Base-by-base conservation (phyloP, 129 eudicot species). In the Mikania micrantha region DNA sequence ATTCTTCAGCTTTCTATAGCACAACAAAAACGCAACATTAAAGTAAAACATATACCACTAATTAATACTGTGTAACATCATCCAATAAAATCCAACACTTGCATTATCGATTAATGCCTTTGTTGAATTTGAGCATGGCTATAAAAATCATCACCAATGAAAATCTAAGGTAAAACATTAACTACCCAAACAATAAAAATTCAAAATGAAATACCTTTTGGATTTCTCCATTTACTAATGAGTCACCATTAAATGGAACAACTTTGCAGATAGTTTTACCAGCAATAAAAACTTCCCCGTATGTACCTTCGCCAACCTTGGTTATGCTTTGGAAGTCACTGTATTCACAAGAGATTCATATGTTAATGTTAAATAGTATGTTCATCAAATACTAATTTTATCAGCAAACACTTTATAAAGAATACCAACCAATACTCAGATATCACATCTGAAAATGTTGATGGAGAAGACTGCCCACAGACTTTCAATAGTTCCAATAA, bases 241-340 rank as follows among this genome's bases (percentile, higher is more conserved):
- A 77, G 67, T 94, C 90, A 60, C 97, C 99, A 71, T 85, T 83
- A 78, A 89, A 82, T 21, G 97, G 99, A n/a, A 94, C 99, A 72
- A 94, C 73, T 79, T 93, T 93, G 80, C 96, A 93, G 56, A 89
- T 96, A 42, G 79, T 66, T 58, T 47, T 61, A 42, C 96, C 96
- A 41, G 95, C 96, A 41, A 74, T 83, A 63, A 93, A 93, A 35
- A 90, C 99, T 76, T 93, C 99, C 47, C 99, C 99, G 73, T 76
- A 93, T 15, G 99, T 94, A 72, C 99, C 99, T 76, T 94, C 99
- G 50, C 99, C 99, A 64, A 94, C 80, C 80, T 94, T 94, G 27
- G 67, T 71, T 24, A 90, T 83, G 58, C 77, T 81, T 72, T 70
- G 73, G 39, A 78, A 67, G 50, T 81, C 88, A 78, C 99, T 90